Percentiles rank a stretch among this genome's conserved stretches.
Conservation (phyloP, 495 filamentous ascomycete genomes). For the Xylaria bambusicola region DNA sequence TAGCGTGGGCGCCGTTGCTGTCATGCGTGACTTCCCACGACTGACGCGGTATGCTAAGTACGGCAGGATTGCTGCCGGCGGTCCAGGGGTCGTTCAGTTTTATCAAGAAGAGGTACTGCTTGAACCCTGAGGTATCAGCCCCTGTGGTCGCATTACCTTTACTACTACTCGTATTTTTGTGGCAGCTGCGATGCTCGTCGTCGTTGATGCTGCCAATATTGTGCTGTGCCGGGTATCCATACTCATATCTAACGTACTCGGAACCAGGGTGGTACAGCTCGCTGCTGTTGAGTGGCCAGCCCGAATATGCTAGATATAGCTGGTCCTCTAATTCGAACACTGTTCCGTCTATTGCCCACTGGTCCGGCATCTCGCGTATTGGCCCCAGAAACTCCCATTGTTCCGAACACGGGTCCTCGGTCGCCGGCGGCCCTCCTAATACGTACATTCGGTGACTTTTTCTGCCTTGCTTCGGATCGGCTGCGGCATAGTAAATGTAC, state of each 20-base stretch:
- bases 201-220: background rate
- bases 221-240: background rate
- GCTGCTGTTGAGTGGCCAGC: slow-evolving; percentile 30
- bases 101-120: slow-evolving; percentile 33
- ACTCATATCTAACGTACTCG: background rate
- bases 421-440: slow-evolving; percentile 28
- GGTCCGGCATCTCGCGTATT: slow-evolving; percentile 28
- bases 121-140: slow-evolving; percentile 20
- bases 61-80: slow-evolving; percentile 22
- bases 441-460: slow-evolving; percentile 38
- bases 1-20: slow-evolving; percentile 28
- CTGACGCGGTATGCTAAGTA: slow-evolving; percentile 25
- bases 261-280: slow-evolving; percentile 1
- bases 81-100: slow-evolving; percentile 26
- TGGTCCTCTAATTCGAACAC: slow-evolving; percentile 28
- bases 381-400: slow-evolving; percentile 36
- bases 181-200: background rate
- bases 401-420: slow-evolving; percentile 26
- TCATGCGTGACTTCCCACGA: slow-evolving; percentile 35
- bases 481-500: slow-evolving; percentile 38
- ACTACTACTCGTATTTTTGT: background rate
- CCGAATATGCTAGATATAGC: slow-evolving; percentile 33
- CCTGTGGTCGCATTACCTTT: background rate
- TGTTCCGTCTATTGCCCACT: slow-evolving; percentile 38
- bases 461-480: slow-evolving; percentile 28